A percentile compares a stretch with the other conserved stretches of the same genome.
These are phyloP conservation scores for Rhodotorula sp. DNA, from an alignment of 1,284 basidiomycete genomes.

Conservation along the genomic window DNA sequence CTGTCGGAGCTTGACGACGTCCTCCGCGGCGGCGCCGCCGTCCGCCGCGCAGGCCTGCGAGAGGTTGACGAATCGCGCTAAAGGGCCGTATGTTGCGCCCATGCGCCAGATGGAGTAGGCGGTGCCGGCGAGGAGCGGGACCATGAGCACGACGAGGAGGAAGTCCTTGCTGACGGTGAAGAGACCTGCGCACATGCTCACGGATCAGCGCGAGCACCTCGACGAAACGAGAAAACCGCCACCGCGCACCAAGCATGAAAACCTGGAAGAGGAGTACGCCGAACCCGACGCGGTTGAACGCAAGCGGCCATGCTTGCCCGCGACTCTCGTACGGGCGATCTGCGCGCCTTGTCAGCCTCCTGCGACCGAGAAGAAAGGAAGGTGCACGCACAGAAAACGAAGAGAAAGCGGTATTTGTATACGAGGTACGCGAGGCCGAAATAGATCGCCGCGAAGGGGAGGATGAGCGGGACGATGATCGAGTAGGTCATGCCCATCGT, in stretches of 20 bases:
- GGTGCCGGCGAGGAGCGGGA: constrained; percentile 75
- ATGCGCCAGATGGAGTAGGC: constrained; percentile 71
- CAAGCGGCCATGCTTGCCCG: constrained; percentile 84
- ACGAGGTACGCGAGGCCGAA: constrained; percentile 88
- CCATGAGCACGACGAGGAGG: constrained; percentile 71
- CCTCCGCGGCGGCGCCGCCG: constrained; percentile 75
- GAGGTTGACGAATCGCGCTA: constrained; percentile 79
- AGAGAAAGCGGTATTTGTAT: constrained; percentile 66
- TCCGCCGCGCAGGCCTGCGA: constrained; percentile 85
- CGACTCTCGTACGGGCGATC: constrained; percentile 77
- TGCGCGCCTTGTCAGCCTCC: neutral
- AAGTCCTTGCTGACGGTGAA: constrained; percentile 80
- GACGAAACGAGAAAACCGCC: too few relatives aligned
- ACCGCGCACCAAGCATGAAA: constrained; percentile 65
- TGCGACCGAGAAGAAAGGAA: neutral
- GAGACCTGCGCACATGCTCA: constrained; percentile 63
- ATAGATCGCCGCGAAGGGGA: constrained; percentile 91
- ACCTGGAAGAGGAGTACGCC: constrained; percentile 60
- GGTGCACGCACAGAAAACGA: constrained; percentile 43
- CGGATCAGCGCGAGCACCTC: neutral
- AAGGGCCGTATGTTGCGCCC: constrained; percentile 64
- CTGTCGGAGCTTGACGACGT: constrained; percentile 67
- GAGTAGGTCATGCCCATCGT: constrained; percentile 93
- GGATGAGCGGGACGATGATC: constrained; percentile 89
- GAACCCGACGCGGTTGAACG: constrained; percentile 50